Evolutionary conservation across 257 asterid genomes (phyloP), one percentile per base, ranked within the genome.

Genomic region (Orobanche coerulescens): DNA sequence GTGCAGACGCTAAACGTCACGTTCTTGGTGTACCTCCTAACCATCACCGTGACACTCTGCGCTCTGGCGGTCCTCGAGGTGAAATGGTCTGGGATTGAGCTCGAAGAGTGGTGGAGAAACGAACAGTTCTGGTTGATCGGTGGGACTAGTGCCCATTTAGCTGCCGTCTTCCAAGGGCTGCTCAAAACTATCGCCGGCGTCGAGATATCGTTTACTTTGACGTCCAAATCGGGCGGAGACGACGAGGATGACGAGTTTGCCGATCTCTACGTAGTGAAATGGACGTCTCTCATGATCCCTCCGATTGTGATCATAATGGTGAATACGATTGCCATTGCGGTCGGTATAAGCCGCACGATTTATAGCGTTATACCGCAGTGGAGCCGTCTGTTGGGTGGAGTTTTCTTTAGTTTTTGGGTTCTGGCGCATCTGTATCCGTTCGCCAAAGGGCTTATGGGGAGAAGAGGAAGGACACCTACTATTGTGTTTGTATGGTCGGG

Each of bases 31-130:
- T 84, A 81, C 77, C 86, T 84, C 10, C 60, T 84, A 39, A 72
- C 58, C 11, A 84, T 84, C 14, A 84, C 93, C 1, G 54, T 84
- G 7, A 84, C 88, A 9, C 86, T 84, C 15, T 81, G 88, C 56
- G 1, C 70, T 57, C 82, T 84, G 11, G 93, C 93, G 6, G 62
- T 84, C 31, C 86, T 84, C 1, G 93, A 84, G 78, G 85, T 84
- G 19, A 84, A 84, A 68, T 84, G 93, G 93, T 71, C 93, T 0
- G 88, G 93, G 4, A 79, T 84, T 24, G 88, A 75, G 67, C 76
- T 84, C 9, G 93, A 84, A 53, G 93, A 84, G 59, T 81, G 84
- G 88, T 84, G 93, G 93, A 75, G 93, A 34, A 81, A 84, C 47
- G 93, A 84, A 34, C 93, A 84, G 37, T 84, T 84, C 40, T 84